Base-by-base conservation (phyloP, 352 stramenopile genomes). In the Pythium inflatum region DNA sequence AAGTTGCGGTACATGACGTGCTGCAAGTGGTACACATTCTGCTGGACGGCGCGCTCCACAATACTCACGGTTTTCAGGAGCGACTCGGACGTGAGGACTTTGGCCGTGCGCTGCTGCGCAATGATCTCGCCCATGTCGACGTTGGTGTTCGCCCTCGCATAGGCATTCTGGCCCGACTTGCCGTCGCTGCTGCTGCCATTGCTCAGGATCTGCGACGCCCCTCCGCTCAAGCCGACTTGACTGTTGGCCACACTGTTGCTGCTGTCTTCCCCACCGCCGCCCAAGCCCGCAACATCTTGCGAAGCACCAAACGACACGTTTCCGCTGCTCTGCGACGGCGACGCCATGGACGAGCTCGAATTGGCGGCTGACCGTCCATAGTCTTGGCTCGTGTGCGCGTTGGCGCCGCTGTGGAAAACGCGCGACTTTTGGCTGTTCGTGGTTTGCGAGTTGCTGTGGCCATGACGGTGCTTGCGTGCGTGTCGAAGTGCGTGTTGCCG, bases 1-100 rank as follows among this genome's bases (percentile, higher is more conserved):
- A 93, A 90, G 43, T 96, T 82, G 25, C 91, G 88, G 43, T 97
- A 97, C 3, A 87, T 69, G 12, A 97, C 72, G 49, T 97, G 91
- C 25, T 92, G 78, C 28, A 80, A 67, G 71, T 97, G 90, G 50
- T 92, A 97, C 0, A 95, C 77, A 66, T 96, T 97, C 65, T 97
- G 91, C 66, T 97, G 90, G 12, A 97, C 83, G 1, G 85, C 89
- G 16, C 90, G 85, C 71, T 97, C 91, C 5, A 97, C 75, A 34
- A 93, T 74, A 25, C 80, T 81, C 18, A 91, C 77, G 2, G 78
- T 89, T 16, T 82, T 71, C n/a, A 85, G 45, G 9, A 97, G 75
- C 20, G 79, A 87, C 3, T 67, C 55, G 1, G 83, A 94, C 3
- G 60, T 69, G 9, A 97, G 63, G 1, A 96, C 83, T 18, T 90